Evolutionary conservation across 495 filamentous ascomycete genomes (phyloP), one percentile per base, ranked within the genome.

Genomic region (Podospora comata): DNA sequence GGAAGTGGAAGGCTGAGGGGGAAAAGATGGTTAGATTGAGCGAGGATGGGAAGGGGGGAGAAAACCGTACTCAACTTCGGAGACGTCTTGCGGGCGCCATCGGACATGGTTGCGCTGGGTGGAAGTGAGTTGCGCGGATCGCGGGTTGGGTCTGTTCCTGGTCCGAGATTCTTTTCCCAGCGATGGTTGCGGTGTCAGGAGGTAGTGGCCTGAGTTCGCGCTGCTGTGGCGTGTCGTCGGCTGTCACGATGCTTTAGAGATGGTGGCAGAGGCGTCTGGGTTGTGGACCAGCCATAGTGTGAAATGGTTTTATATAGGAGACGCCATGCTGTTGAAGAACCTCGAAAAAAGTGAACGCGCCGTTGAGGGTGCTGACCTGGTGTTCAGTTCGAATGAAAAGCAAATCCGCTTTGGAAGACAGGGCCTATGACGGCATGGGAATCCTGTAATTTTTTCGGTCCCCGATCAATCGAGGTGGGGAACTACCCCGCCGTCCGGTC

Each of bases 1-100:
- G 79, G 81, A 98, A 96, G 83, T 97, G 94, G 78, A 93, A 94
- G 71, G 79, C 83, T 84, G 66, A 20, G 34, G 39, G 27, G 30
- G 19, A 5, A 54, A 26, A 20, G 9, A 32, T 23, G 60, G 16
- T 30, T 27, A 62, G 18, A 18, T 32, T 32, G 30, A 32, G n/a
- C 39, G n/a, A 4, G 58, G 34, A 60, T 30, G 53, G 59, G 5
- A 26, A 56, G 34, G 19, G 54, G 23, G 13, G 15, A 1, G 30
- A 27, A 2, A 39, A n/a, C 56, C 77, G 39, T 68, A 79, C 77
- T 74, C 58, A 76, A 77, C 73, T 79, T 79, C 69, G 74, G 44
- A 66, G 68, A 57, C 67, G 65, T 62, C 64, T 75, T 77, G 64
- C 68, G 71, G 58, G 76, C 67, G 72, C 73, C 77, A 79, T 79